These are phyloP conservation scores for Marsdenia floribunda DNA, from an alignment of 257 asterid species.

Conservation along the genomic window DNA sequence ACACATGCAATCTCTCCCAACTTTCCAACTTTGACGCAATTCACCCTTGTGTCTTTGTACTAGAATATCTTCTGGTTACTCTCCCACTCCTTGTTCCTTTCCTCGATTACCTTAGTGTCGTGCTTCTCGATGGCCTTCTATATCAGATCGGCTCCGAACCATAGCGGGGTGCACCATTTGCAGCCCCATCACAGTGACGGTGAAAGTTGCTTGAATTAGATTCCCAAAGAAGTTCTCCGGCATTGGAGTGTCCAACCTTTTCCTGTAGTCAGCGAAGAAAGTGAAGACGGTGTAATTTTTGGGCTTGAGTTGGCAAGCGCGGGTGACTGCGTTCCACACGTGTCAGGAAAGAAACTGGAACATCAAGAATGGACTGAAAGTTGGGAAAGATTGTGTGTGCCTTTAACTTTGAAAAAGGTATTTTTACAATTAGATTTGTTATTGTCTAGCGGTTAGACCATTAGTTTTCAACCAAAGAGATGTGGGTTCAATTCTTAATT, in stretches of 20 bases:
- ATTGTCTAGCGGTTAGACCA: no score
- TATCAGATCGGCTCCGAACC: slow-evolving; percentile 69
- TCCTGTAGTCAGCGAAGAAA: slow-evolving; percentile 87
- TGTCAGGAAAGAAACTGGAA: slow-evolving; percentile 90
- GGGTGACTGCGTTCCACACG: slow-evolving; percentile 90
- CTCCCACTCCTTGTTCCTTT: slow-evolving; percentile 85
- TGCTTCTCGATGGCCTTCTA: slow-evolving; percentile 64
- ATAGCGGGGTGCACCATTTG: slow-evolving; percentile 42
- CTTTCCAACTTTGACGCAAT: no score
- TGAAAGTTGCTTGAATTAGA: slow-evolving; percentile 90
- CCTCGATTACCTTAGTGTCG: slow-evolving; percentile 55
- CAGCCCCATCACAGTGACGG: slow-evolving; percentile 77
- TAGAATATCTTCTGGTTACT: slow-evolving; percentile 66
- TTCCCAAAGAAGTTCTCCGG: slow-evolving; percentile 95
- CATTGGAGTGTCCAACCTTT: slow-evolving; percentile 83
- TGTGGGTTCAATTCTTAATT: no score
- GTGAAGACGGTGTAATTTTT: slow-evolving; percentile 88
- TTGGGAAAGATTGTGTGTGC: no score
- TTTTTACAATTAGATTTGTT: no score
- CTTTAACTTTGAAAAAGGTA: no score
- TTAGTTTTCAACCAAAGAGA: no score
- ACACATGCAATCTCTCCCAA: no score
- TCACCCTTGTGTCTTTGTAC: slow-evolving; percentile 89
- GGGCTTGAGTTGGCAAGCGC: slow-evolving; percentile 76
- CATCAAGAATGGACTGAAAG: slow-evolving; percentile 73